Conservation (phyloP, 176 grass and related monocot genomes). For the Hsuehochloa calcarea region DNA sequence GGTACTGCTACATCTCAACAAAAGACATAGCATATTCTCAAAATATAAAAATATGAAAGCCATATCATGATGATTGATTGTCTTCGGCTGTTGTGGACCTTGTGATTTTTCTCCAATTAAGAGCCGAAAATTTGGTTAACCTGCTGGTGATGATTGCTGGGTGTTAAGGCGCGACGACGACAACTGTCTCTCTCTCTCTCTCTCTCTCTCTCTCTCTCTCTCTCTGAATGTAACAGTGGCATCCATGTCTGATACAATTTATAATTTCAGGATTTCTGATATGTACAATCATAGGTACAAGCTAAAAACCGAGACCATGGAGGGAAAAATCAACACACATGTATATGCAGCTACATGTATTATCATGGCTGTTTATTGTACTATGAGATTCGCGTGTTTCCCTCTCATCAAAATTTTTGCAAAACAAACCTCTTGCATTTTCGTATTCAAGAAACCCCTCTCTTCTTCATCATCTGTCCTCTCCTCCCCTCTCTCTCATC, state of each 20-base stretch:
- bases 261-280: neutral
- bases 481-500: no score
- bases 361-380: no score
- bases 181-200: no score
- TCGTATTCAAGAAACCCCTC: no score
- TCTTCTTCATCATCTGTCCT: no score
- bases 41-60: neutral
- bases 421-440: no score
- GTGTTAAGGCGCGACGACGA: neutral
- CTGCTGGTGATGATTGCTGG: neutral
- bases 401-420: no score
- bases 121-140: slow-evolving; percentile 28
- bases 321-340: no score
- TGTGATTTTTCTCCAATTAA: slow-evolving; percentile 24
- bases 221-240: no score
- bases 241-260: neutral
- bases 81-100: neutral
- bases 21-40: neutral
- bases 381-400: no score
- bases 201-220: no score
- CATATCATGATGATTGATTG: neutral
- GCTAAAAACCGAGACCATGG: neutral
- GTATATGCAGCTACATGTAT: no score
- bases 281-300: neutral
- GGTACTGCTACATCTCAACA: neutral